Conservation (phyloP, 1,139 yeast genomes). For the Yamadazyma triangularis region DNA sequence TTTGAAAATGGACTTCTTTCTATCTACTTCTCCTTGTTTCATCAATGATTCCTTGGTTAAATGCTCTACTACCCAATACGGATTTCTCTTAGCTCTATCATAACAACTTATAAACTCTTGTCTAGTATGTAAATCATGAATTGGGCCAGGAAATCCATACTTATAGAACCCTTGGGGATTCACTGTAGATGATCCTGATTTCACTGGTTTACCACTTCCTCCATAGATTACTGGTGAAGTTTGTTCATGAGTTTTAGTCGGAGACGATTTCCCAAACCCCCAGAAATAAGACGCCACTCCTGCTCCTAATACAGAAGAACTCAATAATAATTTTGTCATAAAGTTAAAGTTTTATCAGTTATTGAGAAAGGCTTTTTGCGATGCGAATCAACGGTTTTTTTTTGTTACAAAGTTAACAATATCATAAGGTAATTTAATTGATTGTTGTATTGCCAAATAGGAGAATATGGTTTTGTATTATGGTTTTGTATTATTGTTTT, state of each 20-base stretch:
- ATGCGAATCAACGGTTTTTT: no score
- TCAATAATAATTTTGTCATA: conserved; percentile 30
- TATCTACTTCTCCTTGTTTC: conserved; percentile 51
- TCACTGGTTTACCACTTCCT: conserved; percentile 1
- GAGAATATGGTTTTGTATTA: no score
- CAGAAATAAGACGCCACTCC: conserved; percentile 43
- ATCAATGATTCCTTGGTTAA: conserved; percentile 69
- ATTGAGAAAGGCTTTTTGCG: no score
- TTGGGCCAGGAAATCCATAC: conserved; percentile 94
- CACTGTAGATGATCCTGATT: conserved; percentile 27
- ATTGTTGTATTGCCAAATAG: no score
- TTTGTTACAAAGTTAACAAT: no score
- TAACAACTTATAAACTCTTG: conserved; percentile 81
- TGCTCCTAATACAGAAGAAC: conserved; percentile 32
- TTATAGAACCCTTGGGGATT: conserved; percentile 75
- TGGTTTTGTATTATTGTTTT: no score
- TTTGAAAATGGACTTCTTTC: conserved; percentile 75
- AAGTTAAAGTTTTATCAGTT: no score
- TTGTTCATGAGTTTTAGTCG: conserved; percentile 10
- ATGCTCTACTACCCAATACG: conserved; percentile 89
- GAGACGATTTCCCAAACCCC: conserved; percentile 27
- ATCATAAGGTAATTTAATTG: no score
- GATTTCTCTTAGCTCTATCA: conserved; percentile 81
- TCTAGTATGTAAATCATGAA: conserved; percentile 72
- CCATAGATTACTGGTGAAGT: conserved; percentile 11